Percentiles rank a stretch among this genome's conserved stretches.
Conservation (phyloP, 306 rosid species). For the Hippophae gyantsensis region DNA sequence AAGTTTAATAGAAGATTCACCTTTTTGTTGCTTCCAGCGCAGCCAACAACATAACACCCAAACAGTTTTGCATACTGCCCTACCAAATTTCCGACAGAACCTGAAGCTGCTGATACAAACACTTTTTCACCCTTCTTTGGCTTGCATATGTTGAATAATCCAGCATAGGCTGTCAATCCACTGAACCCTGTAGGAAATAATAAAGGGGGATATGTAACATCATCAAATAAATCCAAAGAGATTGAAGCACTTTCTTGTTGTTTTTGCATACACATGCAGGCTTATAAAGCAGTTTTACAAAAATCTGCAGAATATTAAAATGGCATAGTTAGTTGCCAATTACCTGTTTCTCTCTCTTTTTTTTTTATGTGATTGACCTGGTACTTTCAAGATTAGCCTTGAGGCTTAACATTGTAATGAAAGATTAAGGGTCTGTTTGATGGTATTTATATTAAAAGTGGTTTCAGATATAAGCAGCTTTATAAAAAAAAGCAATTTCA, state of each 20-base stretch:
- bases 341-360: neutral
- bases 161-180: conserved; percentile 68
- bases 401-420: too few relatives aligned
- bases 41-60: conserved; percentile 83
- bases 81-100: conserved; percentile 56
- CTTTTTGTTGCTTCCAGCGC: conserved; percentile 57
- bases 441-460: too few relatives aligned
- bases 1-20: conserved; percentile 9
- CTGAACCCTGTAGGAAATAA: conserved; percentile 30
- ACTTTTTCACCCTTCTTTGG: conserved; percentile 61
- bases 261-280: neutral
- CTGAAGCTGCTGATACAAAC: conserved; percentile 69
- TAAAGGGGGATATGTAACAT: neutral
- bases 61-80: conserved; percentile 63
- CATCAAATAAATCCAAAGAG: neutral
- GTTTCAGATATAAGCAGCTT: too few relatives aligned
- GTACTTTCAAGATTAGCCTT: too few relatives aligned
- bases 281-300: too few relatives aligned
- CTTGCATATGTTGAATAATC: conserved; percentile 49
- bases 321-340: neutral
- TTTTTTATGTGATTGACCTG: too few relatives aligned
- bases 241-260: neutral
- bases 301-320: too few relatives aligned
- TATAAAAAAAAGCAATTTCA: too few relatives aligned
- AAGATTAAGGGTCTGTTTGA: too few relatives aligned